A percentile compares a stretch with the other conserved stretches of the same genome.
These are phyloP conservation scores for Trametes sp. DNA, from an alignment of 1,284 basidiomycete species.

Conservation along the genomic window DNA sequence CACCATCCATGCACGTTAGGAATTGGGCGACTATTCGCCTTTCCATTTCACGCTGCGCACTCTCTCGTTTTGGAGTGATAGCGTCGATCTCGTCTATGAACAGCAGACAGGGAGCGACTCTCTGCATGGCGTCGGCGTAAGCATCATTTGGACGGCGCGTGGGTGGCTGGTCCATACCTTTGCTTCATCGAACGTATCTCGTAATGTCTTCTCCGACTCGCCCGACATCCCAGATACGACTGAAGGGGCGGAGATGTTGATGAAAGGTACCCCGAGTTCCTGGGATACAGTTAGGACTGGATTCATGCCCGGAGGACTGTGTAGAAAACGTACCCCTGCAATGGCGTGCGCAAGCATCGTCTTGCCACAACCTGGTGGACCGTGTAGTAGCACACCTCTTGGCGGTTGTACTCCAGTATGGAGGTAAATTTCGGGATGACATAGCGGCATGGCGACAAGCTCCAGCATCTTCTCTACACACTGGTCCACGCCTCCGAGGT, in stretches of 20 bases:
- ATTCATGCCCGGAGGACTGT: constrained; percentile 18
- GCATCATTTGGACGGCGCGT: neutral
- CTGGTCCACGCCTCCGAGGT: constrained; percentile 87
- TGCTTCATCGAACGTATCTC: constrained; percentile 97
- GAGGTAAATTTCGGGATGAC: constrained; percentile 95
- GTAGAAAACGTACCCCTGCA: constrained; percentile 76
- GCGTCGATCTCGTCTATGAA: constrained; percentile 99
- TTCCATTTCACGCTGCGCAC: constrained; percentile 98
- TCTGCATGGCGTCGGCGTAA: constrained; percentile 50
- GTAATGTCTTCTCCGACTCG: constrained; percentile 94
- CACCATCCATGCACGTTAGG: constrained; percentile 97
- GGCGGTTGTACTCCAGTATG: constrained; percentile 94
- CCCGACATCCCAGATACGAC: constrained; percentile 98
- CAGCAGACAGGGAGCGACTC: constrained; percentile 87
- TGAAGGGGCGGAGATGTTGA: constrained; percentile 92
- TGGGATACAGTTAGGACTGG: constrained; percentile 38
- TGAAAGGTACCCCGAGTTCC: constrained; percentile 94
- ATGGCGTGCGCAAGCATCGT: constrained; percentile 92
- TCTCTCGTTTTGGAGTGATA: constrained; percentile 97
- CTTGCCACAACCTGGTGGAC: constrained; percentile 97
- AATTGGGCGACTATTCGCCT: constrained; percentile 96
- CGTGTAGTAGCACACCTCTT: constrained; percentile 93
- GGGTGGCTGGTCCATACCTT: constrained; percentile 62
- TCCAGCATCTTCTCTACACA: constrained; percentile 95
- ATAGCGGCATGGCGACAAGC: constrained; percentile 93